Evolutionary conservation across 2,329 filamentous ascomycete genomes (phyloP).

Genomic region (Pseudopyrenochaeta lycopersici): DNA sequence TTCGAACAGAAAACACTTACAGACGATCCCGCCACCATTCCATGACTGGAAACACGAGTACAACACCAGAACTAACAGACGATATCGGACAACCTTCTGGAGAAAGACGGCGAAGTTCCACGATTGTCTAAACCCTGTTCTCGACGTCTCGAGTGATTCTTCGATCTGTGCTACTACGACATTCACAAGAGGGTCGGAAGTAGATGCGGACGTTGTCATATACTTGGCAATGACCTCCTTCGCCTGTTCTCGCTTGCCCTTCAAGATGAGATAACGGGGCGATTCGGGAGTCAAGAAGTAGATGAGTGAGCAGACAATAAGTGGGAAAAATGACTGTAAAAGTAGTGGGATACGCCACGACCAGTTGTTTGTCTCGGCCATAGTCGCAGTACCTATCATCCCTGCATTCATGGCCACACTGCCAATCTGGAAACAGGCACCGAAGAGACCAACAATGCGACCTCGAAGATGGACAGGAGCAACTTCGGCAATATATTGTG

Average conservation of each 20-base stretch:
- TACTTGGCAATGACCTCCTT: slow-evolving; percentile 44
- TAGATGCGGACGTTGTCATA: slow-evolving; percentile 53
- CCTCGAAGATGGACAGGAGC: slow-evolving; percentile 47
- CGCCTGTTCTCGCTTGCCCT: slow-evolving; percentile 23
- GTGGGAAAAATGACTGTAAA: slow-evolving; percentile 60
- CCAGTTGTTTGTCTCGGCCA: slow-evolving; percentile 34
- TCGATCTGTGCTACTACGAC: slow-evolving; percentile 56
- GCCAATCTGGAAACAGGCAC: slow-evolving; percentile 58
- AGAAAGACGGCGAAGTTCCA: slow-evolving; percentile 61
- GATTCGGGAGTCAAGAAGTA: slow-evolving; percentile 41
- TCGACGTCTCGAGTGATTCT: slow-evolving; percentile 54
- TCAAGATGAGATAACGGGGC: slow-evolving; percentile 53
- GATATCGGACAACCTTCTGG: slow-evolving; percentile 54
- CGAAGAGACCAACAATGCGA: slow-evolving; percentile 58
- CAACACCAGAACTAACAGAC: slow-evolving; percentile 55
- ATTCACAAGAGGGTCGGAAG: slow-evolving; percentile 54
- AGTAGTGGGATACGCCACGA: slow-evolving; percentile 44
- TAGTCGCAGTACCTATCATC: slow-evolving; percentile 54
- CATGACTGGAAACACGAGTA: slow-evolving; percentile 60
- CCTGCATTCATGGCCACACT: slow-evolving; percentile 54
- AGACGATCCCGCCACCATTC: slow-evolving; percentile 59
- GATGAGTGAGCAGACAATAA: slow-evolving; percentile 48
- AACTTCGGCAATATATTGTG: slow-evolving; percentile 53
- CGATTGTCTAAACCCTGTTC: slow-evolving; percentile 47
- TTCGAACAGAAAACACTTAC: slow-evolving; percentile 9